phyloP scores from a whole-genome alignment of 2,329 filamentous ascomycete species.

The Exophiala mesophila region DNA sequence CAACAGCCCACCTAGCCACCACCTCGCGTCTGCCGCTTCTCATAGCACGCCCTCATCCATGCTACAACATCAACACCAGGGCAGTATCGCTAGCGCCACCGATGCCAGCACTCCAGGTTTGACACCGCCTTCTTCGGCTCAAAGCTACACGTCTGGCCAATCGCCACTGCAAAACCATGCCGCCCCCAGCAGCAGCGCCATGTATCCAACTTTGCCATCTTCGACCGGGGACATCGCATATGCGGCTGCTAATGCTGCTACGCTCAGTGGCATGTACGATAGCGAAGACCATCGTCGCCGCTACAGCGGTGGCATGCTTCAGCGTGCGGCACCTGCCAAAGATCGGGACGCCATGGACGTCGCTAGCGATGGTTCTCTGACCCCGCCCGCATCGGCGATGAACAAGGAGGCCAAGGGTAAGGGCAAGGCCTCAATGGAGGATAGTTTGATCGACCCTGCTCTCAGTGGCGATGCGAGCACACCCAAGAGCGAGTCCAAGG shows the following conservation, averaged over 20 bases:
- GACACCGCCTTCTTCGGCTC: slow-evolving; percentile 58
- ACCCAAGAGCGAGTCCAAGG: slow-evolving; percentile 29
- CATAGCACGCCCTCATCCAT: slow-evolving; percentile 28
- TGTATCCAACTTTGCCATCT: slow-evolving; percentile 61
- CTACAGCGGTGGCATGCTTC: slow-evolving; percentile 58
- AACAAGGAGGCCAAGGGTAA: slow-evolving; percentile 21
- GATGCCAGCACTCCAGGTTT: slow-evolving; percentile 56
- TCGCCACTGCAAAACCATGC: slow-evolving; percentile 45
- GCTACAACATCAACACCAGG: slow-evolving; percentile 23
- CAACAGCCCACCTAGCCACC: slow-evolving; percentile 51
- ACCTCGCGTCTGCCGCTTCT: slow-evolving; percentile 39
- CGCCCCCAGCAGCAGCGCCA: slow-evolving; percentile 37
- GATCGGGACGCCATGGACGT: slow-evolving; percentile 36
- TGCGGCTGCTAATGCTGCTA: slow-evolving; percentile 56
- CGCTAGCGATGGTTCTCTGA: slow-evolving; percentile 25
- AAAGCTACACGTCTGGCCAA: slow-evolving; percentile 59
- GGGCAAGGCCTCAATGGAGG: slow-evolving; percentile 17
- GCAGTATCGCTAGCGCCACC: slow-evolving; percentile 32
- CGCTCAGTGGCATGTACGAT: slow-evolving; percentile 56
- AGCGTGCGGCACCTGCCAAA: slow-evolving; percentile 46
- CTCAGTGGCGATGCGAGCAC: slow-evolving; percentile 21
- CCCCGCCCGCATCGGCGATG: slow-evolving; percentile 24
- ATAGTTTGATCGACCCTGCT: slow-evolving; percentile 27
- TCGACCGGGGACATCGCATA: slow-evolving; percentile 51
- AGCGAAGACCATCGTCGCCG: slow-evolving; percentile 53